These are phyloP conservation scores for Colletotrichum tabaci DNA, from an alignment of 2,329 filamentous ascomycete genomes.

Conservation along the genomic window DNA sequence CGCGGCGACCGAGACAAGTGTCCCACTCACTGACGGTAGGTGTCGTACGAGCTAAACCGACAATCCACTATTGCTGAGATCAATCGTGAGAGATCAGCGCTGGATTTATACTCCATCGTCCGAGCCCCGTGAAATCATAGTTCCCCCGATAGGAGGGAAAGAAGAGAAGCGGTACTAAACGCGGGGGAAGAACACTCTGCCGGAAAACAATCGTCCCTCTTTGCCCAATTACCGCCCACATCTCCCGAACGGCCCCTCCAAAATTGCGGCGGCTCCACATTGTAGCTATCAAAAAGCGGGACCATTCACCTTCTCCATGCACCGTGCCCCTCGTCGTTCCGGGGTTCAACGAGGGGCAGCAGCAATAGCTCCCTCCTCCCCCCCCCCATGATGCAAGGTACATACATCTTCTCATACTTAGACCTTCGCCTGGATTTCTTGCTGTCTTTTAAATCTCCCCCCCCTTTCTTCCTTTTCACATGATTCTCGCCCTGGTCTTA, in stretches of 20 bases:
- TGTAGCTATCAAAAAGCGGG: conserved; percentile 11
- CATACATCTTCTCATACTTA: conserved; percentile 7
- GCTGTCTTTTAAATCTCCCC: not conserved
- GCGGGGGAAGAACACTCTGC: conserved; percentile 39
- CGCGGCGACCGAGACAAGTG: not conserved
- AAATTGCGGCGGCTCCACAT: conserved; percentile 27
- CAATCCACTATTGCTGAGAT: not conserved
- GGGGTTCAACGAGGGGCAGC: conserved; percentile 41
- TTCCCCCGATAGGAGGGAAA: conserved; percentile 4
- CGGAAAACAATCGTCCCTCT: conserved; percentile 20
- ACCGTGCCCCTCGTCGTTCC: conserved; percentile 40
- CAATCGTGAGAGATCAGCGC: not conserved
- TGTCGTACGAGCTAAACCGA: not conserved
- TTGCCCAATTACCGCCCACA: conserved; percentile 38
- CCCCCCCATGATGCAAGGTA: conserved; percentile 21
- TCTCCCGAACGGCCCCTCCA: conserved; percentile 38
- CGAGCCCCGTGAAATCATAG: conserved; percentile 29
- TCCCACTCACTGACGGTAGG: not conserved
- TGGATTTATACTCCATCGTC: not conserved
- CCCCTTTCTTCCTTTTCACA: not conserved
- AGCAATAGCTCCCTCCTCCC: not conserved
- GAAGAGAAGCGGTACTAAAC: not conserved
- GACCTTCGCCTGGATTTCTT: not conserved
- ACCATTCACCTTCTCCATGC: conserved; percentile 18
- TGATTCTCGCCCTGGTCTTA: not conserved